Evolutionary conservation across 2,329 filamentous ascomycete species (phyloP).

Genomic region (Paracamarosporium sp.): DNA sequence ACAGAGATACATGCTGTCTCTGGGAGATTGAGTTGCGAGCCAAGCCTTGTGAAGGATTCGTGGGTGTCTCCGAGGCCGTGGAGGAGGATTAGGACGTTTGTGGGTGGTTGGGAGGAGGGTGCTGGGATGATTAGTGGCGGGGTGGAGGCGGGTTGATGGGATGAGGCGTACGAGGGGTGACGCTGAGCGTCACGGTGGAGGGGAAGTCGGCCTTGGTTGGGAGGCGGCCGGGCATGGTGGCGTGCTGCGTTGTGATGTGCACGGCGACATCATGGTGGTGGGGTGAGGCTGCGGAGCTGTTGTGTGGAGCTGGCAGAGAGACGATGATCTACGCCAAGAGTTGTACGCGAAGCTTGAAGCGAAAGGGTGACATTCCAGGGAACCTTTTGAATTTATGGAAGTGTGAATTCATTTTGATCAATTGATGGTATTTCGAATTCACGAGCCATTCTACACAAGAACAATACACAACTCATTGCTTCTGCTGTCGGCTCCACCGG

Average conservation of each 20-base stretch:
- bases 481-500: too few relatives aligned
- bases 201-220: conserved; percentile 53
- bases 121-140: conserved; percentile 30
- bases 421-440: too few relatives aligned
- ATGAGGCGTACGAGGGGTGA: conserved; percentile 52
- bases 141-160: not conserved
- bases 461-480: too few relatives aligned
- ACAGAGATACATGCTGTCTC: conserved; percentile 79
- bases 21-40: conserved; percentile 72
- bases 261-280: conserved; percentile 1
- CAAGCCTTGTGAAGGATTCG: conserved; percentile 71
- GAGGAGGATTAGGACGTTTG: conserved; percentile 79
- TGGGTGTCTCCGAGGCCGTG: conserved; percentile 85
- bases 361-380: too few relatives aligned
- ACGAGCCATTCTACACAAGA: too few relatives aligned
- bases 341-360: conserved; percentile 6
- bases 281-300: conserved; percentile 14
- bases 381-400: too few relatives aligned
- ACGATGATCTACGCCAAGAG: conserved; percentile 23
- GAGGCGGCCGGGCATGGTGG: conserved; percentile 51
- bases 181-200: conserved; percentile 46
- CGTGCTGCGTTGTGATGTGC: conserved; percentile 15
- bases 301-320: conserved; percentile 16
- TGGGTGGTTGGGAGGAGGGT: conserved; percentile 64
- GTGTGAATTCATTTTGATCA: too few relatives aligned